Evolutionary conservation across 257 asterid genomes (phyloP), one percentile per base, ranked within the genome.

Genomic region (Nicotiana otophora): DNA sequence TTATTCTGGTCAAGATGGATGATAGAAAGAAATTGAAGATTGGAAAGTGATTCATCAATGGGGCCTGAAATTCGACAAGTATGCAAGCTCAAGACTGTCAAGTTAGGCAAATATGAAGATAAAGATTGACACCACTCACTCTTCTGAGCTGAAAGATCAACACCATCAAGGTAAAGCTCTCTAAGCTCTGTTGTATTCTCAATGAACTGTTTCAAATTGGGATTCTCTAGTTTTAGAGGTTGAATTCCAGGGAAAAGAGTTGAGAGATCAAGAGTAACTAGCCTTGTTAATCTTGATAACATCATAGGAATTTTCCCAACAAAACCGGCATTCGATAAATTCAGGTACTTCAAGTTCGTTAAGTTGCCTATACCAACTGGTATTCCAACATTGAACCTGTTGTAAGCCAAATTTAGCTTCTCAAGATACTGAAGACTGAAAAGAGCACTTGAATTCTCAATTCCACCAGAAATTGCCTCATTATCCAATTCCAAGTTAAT

Each of bases 91-190:
- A 89, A 86, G 2, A 46, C 79, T 9, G 61, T 77, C 77, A 86
- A 81, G 31, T 85, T 23, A 16, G 86, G 93, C 15, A 85, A 83
- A 17, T 90, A 86, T 2, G 90, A 85, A 51, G 90, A 87, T 26
- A 86, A 20, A 34, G 78, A 68, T 7, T 53, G 81, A 42, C 86
- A 84, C 88, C 93, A 89, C 3, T 75, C 86, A 28, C 7, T 31
- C 69, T 83, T 77, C 1, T 74, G 78, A 28, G 68, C 55, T 16
- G 91, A 82, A 68, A 90, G 77, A 55, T 84, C 55, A 2, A 82
- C 87, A 17, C 84, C 80, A 83, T 90, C 93, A 46, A 90, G 92
- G 84, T 84, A 77, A 34, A 90, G 85, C 74, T 87, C 86, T 82
- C 70, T 65, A n/a, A 92, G 90, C 23, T 70, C 65, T 5, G 78